phyloP scores from a whole-genome alignment of 441 rosid species.

The Isatis lusitanica region DNA sequence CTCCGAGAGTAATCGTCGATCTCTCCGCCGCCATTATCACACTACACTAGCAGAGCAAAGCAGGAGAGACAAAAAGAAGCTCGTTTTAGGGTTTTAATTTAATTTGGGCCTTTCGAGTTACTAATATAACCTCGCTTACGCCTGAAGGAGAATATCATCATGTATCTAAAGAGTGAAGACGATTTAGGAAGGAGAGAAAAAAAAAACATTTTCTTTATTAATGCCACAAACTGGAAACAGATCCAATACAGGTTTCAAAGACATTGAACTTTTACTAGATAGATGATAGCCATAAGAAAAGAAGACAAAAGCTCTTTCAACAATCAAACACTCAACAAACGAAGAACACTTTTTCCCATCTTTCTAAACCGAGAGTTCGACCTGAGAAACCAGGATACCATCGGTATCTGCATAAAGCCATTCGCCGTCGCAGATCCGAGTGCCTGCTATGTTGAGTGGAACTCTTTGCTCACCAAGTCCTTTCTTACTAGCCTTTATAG shows the following conservation, averaged over 20 bases:
- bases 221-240: conserved; percentile 1
- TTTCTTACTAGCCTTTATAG: conserved; percentile 38
- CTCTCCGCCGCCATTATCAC: conserved; percentile 41
- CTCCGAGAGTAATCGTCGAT: conserved; percentile 48
- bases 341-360: not conserved
- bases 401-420: conserved; percentile 96
- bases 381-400: conserved; percentile 75
- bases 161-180: not conserved
- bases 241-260: not conserved
- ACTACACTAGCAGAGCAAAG: not conserved
- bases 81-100: not conserved
- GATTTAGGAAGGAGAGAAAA: not conserved
- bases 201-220: not conserved
- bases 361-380: conserved; percentile 58
- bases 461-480: conserved; percentile 75
- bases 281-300: not conserved
- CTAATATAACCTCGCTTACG: no score
- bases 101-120: not conserved
- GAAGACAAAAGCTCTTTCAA: conserved; percentile 24
- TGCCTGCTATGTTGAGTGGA: conserved; percentile 69
- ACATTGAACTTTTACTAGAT: not conserved
- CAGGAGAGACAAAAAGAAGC: not conserved
- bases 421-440: conserved; percentile 82
- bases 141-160: no score
- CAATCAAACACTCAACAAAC: not conserved